A percentile compares a stretch with the other conserved stretches of the same genome.
These are phyloP conservation scores for Elsinoe arachidis DNA, from an alignment of 2,329 filamentous ascomycete species.

Conservation along the genomic window DNA sequence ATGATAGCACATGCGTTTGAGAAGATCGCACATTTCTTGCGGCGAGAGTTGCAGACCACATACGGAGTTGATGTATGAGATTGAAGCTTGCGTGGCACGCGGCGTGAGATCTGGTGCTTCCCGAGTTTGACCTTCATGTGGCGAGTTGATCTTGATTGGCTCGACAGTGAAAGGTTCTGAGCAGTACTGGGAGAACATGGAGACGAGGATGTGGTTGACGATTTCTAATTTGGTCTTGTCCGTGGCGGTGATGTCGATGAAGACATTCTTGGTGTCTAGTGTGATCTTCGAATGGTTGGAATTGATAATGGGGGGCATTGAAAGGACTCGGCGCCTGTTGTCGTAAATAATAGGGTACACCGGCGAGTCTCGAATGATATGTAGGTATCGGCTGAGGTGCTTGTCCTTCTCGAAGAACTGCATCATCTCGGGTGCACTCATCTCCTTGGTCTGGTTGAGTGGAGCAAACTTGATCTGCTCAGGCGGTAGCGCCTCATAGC, in stretches of 20 bases:
- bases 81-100: conserved; percentile 68
- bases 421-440: conserved; percentile 87
- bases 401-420: conserved; percentile 88
- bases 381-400: conserved; percentile 79
- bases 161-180: conserved; percentile 85
- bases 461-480: conserved; percentile 85
- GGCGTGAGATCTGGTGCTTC: conserved; percentile 74
- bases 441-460: conserved; percentile 81
- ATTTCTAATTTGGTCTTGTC: conserved; percentile 95
- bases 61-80: conserved; percentile 89
- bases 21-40: conserved; percentile 65
- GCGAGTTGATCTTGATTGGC: conserved; percentile 82
- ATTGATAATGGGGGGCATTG: conserved; percentile 96
- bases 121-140: conserved; percentile 78
- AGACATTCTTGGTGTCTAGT: conserved; percentile 80
- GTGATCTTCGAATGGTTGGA: conserved; percentile 94
- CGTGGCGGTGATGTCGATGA: conserved; percentile 94
- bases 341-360: conserved; percentile 96
- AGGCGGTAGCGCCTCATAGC: conserved; percentile 87
- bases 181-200: conserved; percentile 95
- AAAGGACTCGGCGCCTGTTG: conserved; percentile 76
- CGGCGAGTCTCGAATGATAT: conserved; percentile 88
- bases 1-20: conserved; percentile 83
- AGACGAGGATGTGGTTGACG: conserved; percentile 87
- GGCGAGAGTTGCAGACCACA: conserved; percentile 72